These are phyloP conservation scores for Coemansia sp. DNA, from an alignment of 192 early-diverging fungal genomes.

Conservation along the genomic window DNA sequence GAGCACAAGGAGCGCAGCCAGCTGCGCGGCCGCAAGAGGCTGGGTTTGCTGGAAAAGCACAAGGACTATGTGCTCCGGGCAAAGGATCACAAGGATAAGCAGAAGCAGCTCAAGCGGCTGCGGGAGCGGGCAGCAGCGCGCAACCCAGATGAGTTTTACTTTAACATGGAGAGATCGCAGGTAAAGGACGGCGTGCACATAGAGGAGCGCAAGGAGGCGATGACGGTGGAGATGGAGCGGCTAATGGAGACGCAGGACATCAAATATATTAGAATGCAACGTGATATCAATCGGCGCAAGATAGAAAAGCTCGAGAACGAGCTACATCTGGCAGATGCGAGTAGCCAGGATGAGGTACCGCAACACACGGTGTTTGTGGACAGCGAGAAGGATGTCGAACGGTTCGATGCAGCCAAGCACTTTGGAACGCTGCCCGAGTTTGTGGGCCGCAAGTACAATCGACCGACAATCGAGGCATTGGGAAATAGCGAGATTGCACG, in stretches of 20 bases:
- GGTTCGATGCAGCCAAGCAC: slow-evolving; percentile 78
- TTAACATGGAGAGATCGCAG: slow-evolving; percentile 88
- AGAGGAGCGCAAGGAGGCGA: slow-evolving; percentile 66
- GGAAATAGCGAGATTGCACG: slow-evolving; percentile 41
- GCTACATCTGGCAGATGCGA: slow-evolving; percentile 62
- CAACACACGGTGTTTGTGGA: slow-evolving; percentile 84
- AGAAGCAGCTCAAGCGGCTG: slow-evolving; percentile 81
- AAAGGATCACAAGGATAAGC: slow-evolving; percentile 82
- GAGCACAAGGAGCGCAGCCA: slow-evolving; percentile 91
- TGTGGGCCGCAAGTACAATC: slow-evolving; percentile 76
- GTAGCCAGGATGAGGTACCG: slow-evolving; percentile 10
- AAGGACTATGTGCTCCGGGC: slow-evolving; percentile 98
- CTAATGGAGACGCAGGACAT: slow-evolving; percentile 92
- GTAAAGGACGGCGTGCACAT: slow-evolving; percentile 86
- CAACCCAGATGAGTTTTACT: slow-evolving; percentile 99
- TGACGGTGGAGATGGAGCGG: slow-evolving; percentile 74
- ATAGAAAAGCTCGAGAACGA: slow-evolving; percentile 73
- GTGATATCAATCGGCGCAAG: slow-evolving; percentile 64
- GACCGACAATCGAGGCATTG: slow-evolving; percentile 65
- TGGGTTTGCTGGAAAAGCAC: slow-evolving; percentile 92
- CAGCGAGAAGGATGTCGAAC: slow-evolving; percentile 62
- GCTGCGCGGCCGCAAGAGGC: slow-evolving; percentile 58
- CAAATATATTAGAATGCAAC: slow-evolving; percentile 81
- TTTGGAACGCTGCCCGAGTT: slow-evolving; percentile 82
- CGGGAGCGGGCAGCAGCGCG: slow-evolving; percentile 79